Percentiles rank a stretch among this genome's conserved stretches.
Evolutionary conservation across 164 flowering plant species (phyloP).

Genomic region (Malania oleifera): DNA sequence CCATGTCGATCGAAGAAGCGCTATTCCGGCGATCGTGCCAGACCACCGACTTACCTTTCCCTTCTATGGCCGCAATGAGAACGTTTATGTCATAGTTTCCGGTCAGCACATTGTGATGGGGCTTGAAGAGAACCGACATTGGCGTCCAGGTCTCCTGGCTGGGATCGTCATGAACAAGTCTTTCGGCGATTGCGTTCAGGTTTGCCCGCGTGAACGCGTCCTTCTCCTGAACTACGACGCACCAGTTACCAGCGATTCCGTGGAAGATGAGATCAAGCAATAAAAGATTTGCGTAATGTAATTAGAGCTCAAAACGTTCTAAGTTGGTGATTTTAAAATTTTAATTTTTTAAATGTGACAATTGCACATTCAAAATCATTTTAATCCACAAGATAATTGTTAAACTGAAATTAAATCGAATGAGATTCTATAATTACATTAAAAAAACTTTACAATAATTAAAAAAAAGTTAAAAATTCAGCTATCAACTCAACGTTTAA

Average conservation of each 20-base stretch:
- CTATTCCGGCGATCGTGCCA: slow-evolving; percentile 87
- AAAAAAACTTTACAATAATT: too few relatives aligned
- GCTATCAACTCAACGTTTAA: too few relatives aligned
- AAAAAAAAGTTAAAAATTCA: too few relatives aligned
- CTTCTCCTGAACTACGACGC: slow-evolving; percentile 45
- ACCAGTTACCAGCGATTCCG: neutral
- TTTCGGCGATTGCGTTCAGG: slow-evolving; percentile 56
- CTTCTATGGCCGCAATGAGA: slow-evolving; percentile 74
- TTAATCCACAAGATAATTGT: too few relatives aligned
- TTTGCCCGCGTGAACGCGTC: slow-evolving; percentile 56
- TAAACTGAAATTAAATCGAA: too few relatives aligned
- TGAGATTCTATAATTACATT: too few relatives aligned
- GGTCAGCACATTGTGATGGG: slow-evolving; percentile 75
- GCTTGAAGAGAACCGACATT: slow-evolving; percentile 61
- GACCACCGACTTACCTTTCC: slow-evolving; percentile 62
- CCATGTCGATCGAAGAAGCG: slow-evolving; percentile 59
- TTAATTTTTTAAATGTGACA: neutral
- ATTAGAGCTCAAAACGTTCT: too few relatives aligned
- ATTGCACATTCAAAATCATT: neutral
- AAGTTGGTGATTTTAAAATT: too few relatives aligned
- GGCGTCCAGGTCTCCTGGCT: slow-evolving; percentile 47
- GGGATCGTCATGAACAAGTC: slow-evolving; percentile 55
- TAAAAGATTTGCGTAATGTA: too few relatives aligned
- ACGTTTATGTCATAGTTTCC: slow-evolving; percentile 95
- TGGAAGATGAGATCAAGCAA: too few relatives aligned